Conservation (phyloP, 192 early-diverging fungal genomes). For the Dissophora globulifera region DNA sequence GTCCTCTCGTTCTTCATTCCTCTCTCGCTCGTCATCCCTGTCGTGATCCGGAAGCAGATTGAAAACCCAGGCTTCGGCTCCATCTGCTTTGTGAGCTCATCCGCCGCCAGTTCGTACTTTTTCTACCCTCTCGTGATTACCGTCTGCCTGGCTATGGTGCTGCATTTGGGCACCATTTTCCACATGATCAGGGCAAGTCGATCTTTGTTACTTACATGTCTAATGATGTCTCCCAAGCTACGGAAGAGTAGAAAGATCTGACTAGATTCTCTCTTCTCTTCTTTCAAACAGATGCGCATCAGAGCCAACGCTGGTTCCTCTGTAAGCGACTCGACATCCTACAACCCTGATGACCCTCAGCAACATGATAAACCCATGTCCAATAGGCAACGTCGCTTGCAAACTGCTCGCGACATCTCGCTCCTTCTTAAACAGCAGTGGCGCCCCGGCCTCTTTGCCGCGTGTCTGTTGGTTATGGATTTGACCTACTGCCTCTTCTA, state of each 20-base stretch:
- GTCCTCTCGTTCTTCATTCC: constrained; percentile 38
- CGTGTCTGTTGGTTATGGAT: constrained; percentile 23
- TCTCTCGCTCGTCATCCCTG: constrained; percentile 20
- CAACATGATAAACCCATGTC: constrained; percentile 9
- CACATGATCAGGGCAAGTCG: constrained; percentile 20
- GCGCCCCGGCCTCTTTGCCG: constrained; percentile 31
- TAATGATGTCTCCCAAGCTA: background rate
- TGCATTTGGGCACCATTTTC: constrained; percentile 34
- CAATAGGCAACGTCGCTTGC: constrained; percentile 17
- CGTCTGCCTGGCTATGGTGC: constrained; percentile 18
- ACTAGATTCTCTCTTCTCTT: too few species aligned
- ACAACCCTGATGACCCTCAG: background rate
- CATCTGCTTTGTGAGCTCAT: constrained; percentile 32
- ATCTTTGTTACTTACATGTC: too few species aligned
- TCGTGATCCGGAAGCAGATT: constrained; percentile 17
- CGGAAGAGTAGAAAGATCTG: too few species aligned
- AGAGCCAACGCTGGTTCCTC: background rate
- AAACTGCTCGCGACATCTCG: constrained; percentile 31
- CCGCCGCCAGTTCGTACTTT: constrained; percentile 19
- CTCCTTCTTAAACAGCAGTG: constrained; percentile 40
- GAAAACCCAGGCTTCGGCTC: constrained; percentile 37
- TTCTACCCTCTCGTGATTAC: constrained; percentile 30
- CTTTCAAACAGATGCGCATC: background rate
- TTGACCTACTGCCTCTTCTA: constrained; percentile 47
- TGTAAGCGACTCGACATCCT: constrained; percentile 11